Evolutionary conservation across 202 grass and related monocot genomes (phyloP).

Genomic region (Elaeis oleifera): DNA sequence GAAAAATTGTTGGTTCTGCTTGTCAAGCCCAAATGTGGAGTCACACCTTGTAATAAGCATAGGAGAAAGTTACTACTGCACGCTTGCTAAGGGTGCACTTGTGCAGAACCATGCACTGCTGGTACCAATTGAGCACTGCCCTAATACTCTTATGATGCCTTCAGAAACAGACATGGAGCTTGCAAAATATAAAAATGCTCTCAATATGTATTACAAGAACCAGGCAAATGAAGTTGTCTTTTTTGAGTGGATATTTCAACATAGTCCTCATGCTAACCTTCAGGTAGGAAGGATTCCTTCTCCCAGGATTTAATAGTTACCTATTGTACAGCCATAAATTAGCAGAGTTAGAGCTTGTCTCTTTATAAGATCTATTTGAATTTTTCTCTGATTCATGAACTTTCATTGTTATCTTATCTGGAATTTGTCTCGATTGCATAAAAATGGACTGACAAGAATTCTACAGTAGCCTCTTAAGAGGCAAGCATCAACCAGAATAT

Average conservation of each 20-base stretch:
- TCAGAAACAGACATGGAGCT: conserved; percentile 62
- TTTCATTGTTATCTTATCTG: too few relatives aligned
- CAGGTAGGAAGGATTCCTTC: conserved; percentile 41
- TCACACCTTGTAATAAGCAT: conserved; percentile 75
- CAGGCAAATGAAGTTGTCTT: conserved; percentile 50
- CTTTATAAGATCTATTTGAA: too few relatives aligned
- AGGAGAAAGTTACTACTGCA: conserved; percentile 78
- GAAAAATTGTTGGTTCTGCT: conserved; percentile 93
- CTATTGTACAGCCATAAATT: not conserved
- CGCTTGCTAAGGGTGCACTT: conserved; percentile 91
- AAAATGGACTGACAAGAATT: too few relatives aligned
- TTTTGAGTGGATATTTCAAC: conserved; percentile 79
- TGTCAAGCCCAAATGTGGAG: conserved; percentile 89
- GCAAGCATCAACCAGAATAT: too few relatives aligned
- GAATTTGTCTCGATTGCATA: too few relatives aligned
- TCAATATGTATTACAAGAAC: conserved; percentile 63
- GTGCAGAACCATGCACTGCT: conserved; percentile 73
- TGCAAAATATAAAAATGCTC: conserved; percentile 58
- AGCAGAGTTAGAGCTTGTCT: too few relatives aligned
- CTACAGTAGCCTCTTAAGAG: too few relatives aligned
- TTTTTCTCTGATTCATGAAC: too few relatives aligned
- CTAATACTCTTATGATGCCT: conserved; percentile 58
- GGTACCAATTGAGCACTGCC: conserved; percentile 69
- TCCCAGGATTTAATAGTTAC: not conserved
- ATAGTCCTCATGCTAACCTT: conserved; percentile 75